Base-by-base conservation (phyloP, 306 rosid genomes). In the Vigna radiata region DNA sequence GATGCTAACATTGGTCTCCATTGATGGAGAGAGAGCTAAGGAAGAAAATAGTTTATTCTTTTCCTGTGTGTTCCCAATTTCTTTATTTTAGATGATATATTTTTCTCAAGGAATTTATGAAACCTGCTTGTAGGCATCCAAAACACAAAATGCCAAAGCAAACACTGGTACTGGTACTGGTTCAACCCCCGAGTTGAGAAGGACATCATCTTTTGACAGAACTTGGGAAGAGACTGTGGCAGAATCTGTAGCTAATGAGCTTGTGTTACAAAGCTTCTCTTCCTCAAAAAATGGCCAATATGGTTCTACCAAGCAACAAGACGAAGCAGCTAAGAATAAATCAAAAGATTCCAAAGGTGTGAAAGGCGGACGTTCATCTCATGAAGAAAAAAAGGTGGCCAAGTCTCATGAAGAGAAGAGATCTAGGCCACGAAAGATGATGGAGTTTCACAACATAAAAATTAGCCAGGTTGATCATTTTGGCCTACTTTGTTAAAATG, bases 161-260 rank as follows among this genome's bases (percentile, higher is more conserved):
- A 85, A 81, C 69, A 25, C 75, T 33, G 39, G 39, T 33, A 33
- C 7, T 63, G 68, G 89, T 67, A 36, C 8, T 59, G 68, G 90
- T 70, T 77, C 89, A 67, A 73, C 59, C 39, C 80, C 92, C 1
- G 97, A 91, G 85, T 85, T 96, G 72, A 86, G 91, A 83, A 87
- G 97, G 83, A 90, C 98, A 48, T 89, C 97, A 39, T 94, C 98
- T 73, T 91, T 92, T 81, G 98, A 94, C 78, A 85, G 96, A 87
- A 68, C 90, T 70, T 94, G 97, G 98, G 99, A 96, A 88, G 99
- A 92, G 85, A 87, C 93, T 52, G 96, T 96, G 52, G 97, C 99
- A 77, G 99, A 96, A 83, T 92, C 98, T 68, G 94, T 92, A 82
- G 98, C 99, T 73, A 89, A 89, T 81, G 97, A 92, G 84, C 94